Conservation (phyloP, 306 rosid species). For the Quercus agrifolia region DNA sequence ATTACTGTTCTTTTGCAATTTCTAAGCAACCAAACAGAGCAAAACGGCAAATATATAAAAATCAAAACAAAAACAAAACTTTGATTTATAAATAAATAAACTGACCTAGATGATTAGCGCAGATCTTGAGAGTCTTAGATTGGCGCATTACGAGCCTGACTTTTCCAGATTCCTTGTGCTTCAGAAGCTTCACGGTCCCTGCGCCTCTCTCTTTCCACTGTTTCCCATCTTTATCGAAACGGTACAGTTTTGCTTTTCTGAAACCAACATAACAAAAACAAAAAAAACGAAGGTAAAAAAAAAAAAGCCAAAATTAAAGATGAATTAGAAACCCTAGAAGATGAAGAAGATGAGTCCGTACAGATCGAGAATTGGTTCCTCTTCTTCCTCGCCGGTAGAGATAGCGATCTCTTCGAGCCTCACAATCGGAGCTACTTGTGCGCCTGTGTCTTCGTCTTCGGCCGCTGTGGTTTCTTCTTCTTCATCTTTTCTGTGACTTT, state of each 20-base stretch:
- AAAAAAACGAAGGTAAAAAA: not conserved
- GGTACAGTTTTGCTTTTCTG: slow-evolving; percentile 12
- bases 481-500: not conserved
- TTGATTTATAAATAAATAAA: not conserved
- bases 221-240: slow-evolving; percentile 1
- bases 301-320: not conserved
- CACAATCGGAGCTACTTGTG: slow-evolving; percentile 1
- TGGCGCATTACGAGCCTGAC: slow-evolving; percentile 11
- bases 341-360: not conserved
- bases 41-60: not conserved
- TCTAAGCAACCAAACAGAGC: not conserved
- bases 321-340: not conserved
- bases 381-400: slow-evolving; percentile 11
- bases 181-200: slow-evolving; percentile 12
- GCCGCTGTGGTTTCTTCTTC: slow-evolving; percentile 2
- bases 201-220: slow-evolving; percentile 17
- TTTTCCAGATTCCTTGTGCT: slow-evolving; percentile 1
- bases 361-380: slow-evolving; percentile 1
- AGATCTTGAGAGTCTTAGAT: slow-evolving; percentile 12
- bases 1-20: not conserved
- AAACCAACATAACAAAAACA: not conserved
- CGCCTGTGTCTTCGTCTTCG: slow-evolving; percentile 12
- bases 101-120: slow-evolving; percentile 3
- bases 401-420: not conserved
- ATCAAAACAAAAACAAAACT: too few relatives aligned